A percentile compares a stretch with the other conserved stretches of the same genome.
These are phyloP conservation scores for Pulicaria dysenterica DNA, from an alignment of 129 eudicot genomes.

Conservation along the genomic window DNA sequence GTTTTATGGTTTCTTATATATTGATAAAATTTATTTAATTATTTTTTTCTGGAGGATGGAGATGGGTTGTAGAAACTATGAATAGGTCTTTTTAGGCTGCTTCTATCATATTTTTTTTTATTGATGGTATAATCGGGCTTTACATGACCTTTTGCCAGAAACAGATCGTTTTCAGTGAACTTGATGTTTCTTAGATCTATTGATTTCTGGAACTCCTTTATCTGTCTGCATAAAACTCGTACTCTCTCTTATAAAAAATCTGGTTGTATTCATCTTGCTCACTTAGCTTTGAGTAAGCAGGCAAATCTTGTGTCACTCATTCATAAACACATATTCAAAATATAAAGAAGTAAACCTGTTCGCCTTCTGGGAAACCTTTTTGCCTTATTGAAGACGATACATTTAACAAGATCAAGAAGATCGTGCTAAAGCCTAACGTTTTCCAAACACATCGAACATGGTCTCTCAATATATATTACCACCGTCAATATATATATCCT, in stretches of 20 bases:
- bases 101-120: neutral
- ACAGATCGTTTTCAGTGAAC: neutral
- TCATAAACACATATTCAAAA: too few species aligned
- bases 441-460: neutral
- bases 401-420: neutral
- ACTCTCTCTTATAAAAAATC: neutral
- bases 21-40: neutral
- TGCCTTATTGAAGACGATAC: neutral
- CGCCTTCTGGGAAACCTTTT: neutral
- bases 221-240: neutral
- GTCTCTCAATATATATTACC: neutral
- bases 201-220: neutral
- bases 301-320: neutral
- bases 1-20: neutral
- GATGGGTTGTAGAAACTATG: neutral
- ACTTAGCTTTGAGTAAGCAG: neutral
- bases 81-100: slow-evolving; percentile 1
- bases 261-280: slow-evolving; percentile 8
- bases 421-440: neutral
- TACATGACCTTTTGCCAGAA: slow-evolving; percentile 10
- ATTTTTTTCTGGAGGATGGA: neutral
- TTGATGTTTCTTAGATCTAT: neutral
- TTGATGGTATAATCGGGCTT: neutral
- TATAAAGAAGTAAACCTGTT: neutral
- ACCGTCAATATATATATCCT: neutral